These are phyloP conservation scores for Periconia sp. DNA, from an alignment of 2,329 filamentous ascomycete genomes.

Conservation along the genomic window DNA sequence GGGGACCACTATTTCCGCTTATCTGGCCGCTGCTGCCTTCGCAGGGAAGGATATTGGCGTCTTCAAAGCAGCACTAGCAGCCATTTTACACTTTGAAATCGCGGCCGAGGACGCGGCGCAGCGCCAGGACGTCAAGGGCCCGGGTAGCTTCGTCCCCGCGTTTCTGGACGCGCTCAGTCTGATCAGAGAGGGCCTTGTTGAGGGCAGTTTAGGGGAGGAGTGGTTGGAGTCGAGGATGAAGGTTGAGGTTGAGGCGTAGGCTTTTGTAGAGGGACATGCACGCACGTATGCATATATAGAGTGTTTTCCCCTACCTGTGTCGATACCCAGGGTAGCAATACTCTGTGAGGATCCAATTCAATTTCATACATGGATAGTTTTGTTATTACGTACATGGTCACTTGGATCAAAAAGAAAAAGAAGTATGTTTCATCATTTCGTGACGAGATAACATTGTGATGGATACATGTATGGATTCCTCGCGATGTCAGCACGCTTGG, in stretches of 20 bases:
- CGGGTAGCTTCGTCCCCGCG: constrained; percentile 82
- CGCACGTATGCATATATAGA: no score
- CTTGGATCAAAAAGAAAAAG: no score
- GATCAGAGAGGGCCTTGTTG: constrained; percentile 13
- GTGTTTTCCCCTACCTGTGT: no score
- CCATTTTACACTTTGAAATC: constrained; percentile 75
- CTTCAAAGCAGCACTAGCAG: constrained; percentile 73
- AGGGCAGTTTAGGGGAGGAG: constrained; percentile 7
- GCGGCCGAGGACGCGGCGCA: constrained; percentile 68
- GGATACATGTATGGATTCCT: no score
- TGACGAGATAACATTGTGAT: no score
- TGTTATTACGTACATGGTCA: no score
- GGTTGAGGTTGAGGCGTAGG: constrained; percentile 16
- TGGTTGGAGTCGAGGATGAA: constrained; percentile 10
- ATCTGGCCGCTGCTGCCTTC: constrained; percentile 60
- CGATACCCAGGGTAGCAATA: no score
- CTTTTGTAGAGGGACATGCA: background rate
- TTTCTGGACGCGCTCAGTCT: constrained; percentile 73
- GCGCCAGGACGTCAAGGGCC: constrained; percentile 68
- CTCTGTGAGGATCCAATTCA: no score
- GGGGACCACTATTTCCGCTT: constrained; percentile 77
- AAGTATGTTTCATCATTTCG: no score
- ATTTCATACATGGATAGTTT: no score
- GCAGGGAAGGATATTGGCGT: constrained; percentile 53
- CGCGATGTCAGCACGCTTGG: no score